phyloP scores from a whole-genome alignment of 345 rosid species.

The Aquilaria yunnanensis region DNA sequence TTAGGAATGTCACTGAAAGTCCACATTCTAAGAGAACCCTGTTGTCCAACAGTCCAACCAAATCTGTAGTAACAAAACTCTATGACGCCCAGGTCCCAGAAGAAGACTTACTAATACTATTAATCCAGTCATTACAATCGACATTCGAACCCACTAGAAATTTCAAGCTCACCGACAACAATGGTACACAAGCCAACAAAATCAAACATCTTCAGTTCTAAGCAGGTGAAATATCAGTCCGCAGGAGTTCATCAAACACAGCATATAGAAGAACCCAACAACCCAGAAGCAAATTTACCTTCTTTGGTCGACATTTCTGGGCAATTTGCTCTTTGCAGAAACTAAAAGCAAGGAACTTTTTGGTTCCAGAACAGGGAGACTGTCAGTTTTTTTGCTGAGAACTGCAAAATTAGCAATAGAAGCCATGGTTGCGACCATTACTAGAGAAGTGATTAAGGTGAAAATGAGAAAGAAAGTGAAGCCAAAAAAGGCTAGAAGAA shows the following conservation, averaged over 20 bases:
- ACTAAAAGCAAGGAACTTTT: slow-evolving; percentile 10
- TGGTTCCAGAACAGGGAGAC: slow-evolving; percentile 16
- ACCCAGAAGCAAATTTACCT: slow-evolving; percentile 22
- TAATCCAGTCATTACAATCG: background rate
- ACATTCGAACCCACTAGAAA: background rate
- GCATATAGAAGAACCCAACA: background rate
- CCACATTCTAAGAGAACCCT: no score
- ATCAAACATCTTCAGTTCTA: background rate
- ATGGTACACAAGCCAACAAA: background rate
- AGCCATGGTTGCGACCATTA: slow-evolving; percentile 46
- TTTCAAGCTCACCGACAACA: background rate
- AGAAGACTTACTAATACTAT: background rate
- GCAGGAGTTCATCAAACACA: background rate
- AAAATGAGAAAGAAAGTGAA: background rate
- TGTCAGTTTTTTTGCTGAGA: slow-evolving; percentile 1
- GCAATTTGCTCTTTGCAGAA: slow-evolving; percentile 6
- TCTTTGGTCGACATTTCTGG: slow-evolving; percentile 17
- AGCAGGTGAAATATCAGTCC: background rate
- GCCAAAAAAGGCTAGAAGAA: background rate
- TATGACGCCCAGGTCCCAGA: background rate
- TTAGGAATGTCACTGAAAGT: no score
- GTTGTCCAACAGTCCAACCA: background rate
- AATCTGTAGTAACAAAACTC: background rate
- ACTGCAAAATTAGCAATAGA: slow-evolving; percentile 27
- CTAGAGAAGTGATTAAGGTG: background rate